These are phyloP conservation scores for Fusarium chuoi DNA, from an alignment of 2,329 filamentous ascomycete species.

Conservation along the genomic window DNA sequence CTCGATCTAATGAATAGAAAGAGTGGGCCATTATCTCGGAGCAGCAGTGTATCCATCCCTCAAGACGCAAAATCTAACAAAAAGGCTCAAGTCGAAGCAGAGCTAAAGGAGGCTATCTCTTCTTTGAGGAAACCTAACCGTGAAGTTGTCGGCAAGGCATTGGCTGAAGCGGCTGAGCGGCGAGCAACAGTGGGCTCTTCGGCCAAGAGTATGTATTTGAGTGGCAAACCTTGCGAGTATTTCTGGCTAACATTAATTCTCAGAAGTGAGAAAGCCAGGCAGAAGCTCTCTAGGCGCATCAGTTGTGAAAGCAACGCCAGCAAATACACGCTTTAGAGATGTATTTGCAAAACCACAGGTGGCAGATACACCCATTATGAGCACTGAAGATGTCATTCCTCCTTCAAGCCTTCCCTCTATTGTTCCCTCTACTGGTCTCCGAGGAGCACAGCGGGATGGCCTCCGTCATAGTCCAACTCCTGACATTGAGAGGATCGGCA, in stretches of 20 bases:
- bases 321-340: slow-evolving; percentile 65
- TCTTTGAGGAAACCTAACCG: slow-evolving; percentile 81
- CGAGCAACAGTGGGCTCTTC: slow-evolving; percentile 61
- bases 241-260: slow-evolving; percentile 44
- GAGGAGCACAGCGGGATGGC: slow-evolving; percentile 46
- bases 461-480: slow-evolving; percentile 47
- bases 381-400: slow-evolving; percentile 48
- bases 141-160: slow-evolving; percentile 71
- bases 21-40: slow-evolving; percentile 50
- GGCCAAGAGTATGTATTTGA: slow-evolving; percentile 57
- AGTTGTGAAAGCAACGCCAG: slow-evolving; percentile 68
- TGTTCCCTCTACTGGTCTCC: slow-evolving; percentile 55
- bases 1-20: slow-evolving; percentile 54
- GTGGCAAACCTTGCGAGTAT: background rate
- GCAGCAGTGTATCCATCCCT: slow-evolving; percentile 60
- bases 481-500: slow-evolving; percentile 44
- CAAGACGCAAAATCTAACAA: slow-evolving; percentile 70
- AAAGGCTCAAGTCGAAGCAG: slow-evolving; percentile 74
- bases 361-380: slow-evolving; percentile 32
- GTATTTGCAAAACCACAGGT: slow-evolving; percentile 52
- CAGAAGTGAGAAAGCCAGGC: slow-evolving; percentile 64
- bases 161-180: slow-evolving; percentile 74
- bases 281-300: slow-evolving; percentile 51
- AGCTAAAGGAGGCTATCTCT: slow-evolving; percentile 78
- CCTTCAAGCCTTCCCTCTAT: slow-evolving; percentile 53